phyloP scores from a whole-genome alignment of 1,139 yeast genomes.

The Candida frijolesensis region DNA sequence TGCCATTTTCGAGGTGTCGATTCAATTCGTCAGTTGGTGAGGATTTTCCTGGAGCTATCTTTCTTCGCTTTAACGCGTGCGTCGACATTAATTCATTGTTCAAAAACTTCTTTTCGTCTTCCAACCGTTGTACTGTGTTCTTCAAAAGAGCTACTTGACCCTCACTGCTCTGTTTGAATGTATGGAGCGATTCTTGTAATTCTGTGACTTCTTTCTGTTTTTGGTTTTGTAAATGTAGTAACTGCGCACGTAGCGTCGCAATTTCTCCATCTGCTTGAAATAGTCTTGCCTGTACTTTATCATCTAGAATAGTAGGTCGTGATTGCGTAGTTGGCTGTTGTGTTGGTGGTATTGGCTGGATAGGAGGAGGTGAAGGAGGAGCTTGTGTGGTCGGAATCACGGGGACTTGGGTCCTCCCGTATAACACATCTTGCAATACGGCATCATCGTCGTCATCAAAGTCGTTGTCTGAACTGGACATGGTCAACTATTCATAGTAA shows the following conservation, averaged over 20 bases:
- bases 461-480: conserved; percentile 16
- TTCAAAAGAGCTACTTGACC: conserved; percentile 45
- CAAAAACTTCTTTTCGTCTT: conserved; percentile 73
- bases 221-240: conserved; percentile 49
- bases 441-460: conserved; percentile 47
- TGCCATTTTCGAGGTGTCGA: background rate
- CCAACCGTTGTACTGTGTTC: conserved; percentile 54
- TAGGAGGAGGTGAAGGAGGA: conserved; percentile 9
- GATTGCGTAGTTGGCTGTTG: background rate
- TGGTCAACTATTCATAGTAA: background rate
- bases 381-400: conserved; percentile 6
- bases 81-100: conserved; percentile 39
- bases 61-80: conserved; percentile 13
- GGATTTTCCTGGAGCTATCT: conserved; percentile 2
- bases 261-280: conserved; percentile 73
- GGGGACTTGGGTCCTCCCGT: conserved; percentile 10
- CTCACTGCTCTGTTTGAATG: conserved; percentile 34
- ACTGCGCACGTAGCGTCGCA: conserved; percentile 69
- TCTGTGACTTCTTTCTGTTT: conserved; percentile 47
- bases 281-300: conserved; percentile 27
- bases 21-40: background rate
- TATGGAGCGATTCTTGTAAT: conserved; percentile 37
- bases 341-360: conserved; percentile 3
- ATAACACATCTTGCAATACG: conserved; percentile 23
- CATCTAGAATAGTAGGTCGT: conserved; percentile 5